Evolutionary conservation across 192 early-diverging fungal species (phyloP), one percentile per base, ranked within the genome.

Genomic region (Jimgerdemannia flammicorona): DNA sequence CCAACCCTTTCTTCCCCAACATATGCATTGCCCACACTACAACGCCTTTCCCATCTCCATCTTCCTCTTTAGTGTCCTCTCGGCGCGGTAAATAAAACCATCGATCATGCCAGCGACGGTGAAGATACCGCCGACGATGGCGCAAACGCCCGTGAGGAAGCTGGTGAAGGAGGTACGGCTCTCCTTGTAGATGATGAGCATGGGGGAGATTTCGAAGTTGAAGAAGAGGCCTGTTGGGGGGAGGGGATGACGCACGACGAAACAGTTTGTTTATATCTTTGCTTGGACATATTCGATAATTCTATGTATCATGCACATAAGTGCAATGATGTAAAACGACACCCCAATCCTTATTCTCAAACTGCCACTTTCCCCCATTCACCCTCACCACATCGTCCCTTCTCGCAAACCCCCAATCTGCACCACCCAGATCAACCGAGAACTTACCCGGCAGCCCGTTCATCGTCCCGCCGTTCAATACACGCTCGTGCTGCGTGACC

Each of bases 21-120:
- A 29, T 29, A 29, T 29, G 29, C 29, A 29, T 29, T 29, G 29
- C 29, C 29, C 29, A 29, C 29, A 29, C 29, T 79, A 90, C 20
- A 87, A 79, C n/a, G 77, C 78, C 78, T 97, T 99, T 18, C 96
- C 95, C 2, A 95, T 76, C 74, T 96, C 93, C 65, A 91, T 79
- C 81, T 97, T 97, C 64, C 84, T 84, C 74, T 90, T 91, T 10
- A 97, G 69, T 3, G 87, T 85, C 73, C 89, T 92, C 74, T 94
- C 93, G 4, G 96, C 91, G n/a, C 89, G 91, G 83, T 94, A 99
- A n/a, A 96, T 86, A 39, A 93, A 83, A 66, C 88, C 84, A 76
- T 99, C 97, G 17, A 98, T 77, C 42, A 99, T 87, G 7, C 96
- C 91, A 7, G 96, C 95, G 6, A 99, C 95, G n/a, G 97, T 98